Evolutionary conservation across 2,329 filamentous ascomycete species (phyloP).

Genomic region (Ophiostoma pallidulum): DNA sequence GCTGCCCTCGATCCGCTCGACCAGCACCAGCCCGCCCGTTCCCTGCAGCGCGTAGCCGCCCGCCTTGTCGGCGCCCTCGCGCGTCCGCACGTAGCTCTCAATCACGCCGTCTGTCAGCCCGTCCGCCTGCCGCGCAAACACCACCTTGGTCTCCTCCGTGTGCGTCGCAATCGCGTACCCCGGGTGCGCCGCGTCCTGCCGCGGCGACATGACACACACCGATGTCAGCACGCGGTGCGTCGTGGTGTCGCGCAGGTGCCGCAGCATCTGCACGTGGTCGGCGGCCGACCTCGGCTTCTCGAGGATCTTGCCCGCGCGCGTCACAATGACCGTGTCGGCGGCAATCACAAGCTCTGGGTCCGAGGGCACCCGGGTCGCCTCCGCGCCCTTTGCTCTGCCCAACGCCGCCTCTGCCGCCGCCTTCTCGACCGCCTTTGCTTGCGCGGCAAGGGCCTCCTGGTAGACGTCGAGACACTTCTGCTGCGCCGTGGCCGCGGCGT

Average conservation of each 20-base stretch:
- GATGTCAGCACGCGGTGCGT: conserved; percentile 80
- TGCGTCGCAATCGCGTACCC: conserved; percentile 75
- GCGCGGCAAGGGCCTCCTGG: conserved; percentile 30
- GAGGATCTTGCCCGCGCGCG: conserved; percentile 63
- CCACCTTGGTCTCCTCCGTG: conserved; percentile 87
- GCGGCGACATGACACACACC: conserved; percentile 71
- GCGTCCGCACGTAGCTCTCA: conserved; percentile 65
- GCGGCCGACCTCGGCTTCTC: conserved; percentile 82
- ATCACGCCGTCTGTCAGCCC: conserved; percentile 70
- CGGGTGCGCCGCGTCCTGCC: conserved; percentile 69
- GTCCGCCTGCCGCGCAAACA: conserved; percentile 58
- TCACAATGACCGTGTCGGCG: conserved; percentile 84
- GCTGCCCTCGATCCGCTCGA: conserved; percentile 80
- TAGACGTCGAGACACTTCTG: conserved; percentile 74
- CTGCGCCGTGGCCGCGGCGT: conserved; percentile 78
- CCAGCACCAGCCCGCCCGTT: conserved; percentile 71
- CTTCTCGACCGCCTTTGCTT: conserved; percentile 21
- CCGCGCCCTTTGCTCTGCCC: not conserved
- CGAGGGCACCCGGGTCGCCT: conserved; percentile 23
- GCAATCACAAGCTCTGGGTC: conserved; percentile 82
- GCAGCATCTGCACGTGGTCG: conserved; percentile 78
- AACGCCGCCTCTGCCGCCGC: conserved; percentile 5
- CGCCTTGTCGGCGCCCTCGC: conserved; percentile 92
- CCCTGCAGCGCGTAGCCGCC: conserved; percentile 94
- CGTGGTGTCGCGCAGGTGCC: conserved; percentile 64